phyloP scores from a whole-genome alignment of 768 basidiomycete genomes.

The Fomitopsis pulvina region DNA sequence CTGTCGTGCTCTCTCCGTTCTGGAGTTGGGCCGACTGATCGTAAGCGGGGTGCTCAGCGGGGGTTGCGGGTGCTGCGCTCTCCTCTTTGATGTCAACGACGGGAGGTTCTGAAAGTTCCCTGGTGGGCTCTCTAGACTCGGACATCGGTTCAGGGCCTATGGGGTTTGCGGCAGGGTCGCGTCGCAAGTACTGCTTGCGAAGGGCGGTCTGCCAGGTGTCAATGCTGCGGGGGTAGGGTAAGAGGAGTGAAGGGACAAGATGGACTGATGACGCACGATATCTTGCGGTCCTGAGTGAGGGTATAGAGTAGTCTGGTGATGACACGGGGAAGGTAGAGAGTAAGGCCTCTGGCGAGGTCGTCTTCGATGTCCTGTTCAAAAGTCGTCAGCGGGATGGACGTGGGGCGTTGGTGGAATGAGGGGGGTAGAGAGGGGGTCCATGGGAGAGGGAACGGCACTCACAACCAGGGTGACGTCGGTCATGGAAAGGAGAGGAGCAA shows the following conservation, averaged over 20 bases:
- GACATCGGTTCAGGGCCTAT: slow-evolving; percentile 53
- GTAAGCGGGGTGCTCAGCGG: background rate
- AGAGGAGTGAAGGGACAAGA: slow-evolving; percentile 11
- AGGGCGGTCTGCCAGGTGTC: slow-evolving; percentile 77
- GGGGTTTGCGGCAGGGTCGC: slow-evolving; percentile 64
- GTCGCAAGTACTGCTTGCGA: slow-evolving; percentile 70
- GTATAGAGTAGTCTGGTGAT: slow-evolving; percentile 70
- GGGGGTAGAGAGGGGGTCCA: background rate
- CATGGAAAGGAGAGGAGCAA: slow-evolving; percentile 65
- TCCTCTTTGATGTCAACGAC: slow-evolving; percentile 2
- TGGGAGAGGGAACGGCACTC: slow-evolving; percentile 18
- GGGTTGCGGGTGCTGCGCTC: background rate
- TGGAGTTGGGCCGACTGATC: background rate
- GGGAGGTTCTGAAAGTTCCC: slow-evolving; percentile 14
- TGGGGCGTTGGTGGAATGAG: background rate
- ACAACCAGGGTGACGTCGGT: slow-evolving; percentile 65
- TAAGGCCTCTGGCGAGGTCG: slow-evolving; percentile 59
- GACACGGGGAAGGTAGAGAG: slow-evolving; percentile 58
- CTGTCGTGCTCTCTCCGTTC: background rate
- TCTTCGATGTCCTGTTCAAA: slow-evolving; percentile 64
- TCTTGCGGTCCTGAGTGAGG: slow-evolving; percentile 76
- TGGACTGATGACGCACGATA: slow-evolving; percentile 44
- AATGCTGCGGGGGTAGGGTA: slow-evolving; percentile 32
- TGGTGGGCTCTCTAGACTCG: slow-evolving; percentile 19
- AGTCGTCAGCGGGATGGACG: slow-evolving; percentile 7